Evolutionary conservation across 2,329 filamentous ascomycete genomes (phyloP).

Genomic region (Pseudomassariella vexata): DNA sequence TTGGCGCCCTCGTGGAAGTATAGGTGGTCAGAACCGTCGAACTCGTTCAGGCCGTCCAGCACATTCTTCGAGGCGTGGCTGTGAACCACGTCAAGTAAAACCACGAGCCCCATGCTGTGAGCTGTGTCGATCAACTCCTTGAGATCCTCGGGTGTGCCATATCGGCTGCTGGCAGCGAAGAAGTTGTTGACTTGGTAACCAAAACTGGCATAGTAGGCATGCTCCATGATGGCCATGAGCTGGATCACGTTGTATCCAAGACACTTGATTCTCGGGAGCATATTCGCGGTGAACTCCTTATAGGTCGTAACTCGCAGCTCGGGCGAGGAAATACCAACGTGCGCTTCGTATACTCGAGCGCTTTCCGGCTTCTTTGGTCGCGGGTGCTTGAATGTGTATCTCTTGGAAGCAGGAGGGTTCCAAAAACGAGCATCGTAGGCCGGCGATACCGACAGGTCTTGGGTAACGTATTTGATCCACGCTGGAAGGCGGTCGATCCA

Average conservation of each 20-base stretch:
- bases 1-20: conserved; percentile 89
- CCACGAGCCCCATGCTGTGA: conserved; percentile 82
- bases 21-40: conserved; percentile 89
- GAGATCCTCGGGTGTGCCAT: conserved; percentile 86
- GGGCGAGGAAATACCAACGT: conserved; percentile 92
- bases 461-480: conserved; percentile 97
- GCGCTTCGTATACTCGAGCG: conserved; percentile 95
- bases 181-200: conserved; percentile 99
- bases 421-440: conserved; percentile 95
- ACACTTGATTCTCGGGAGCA: conserved; percentile 83
- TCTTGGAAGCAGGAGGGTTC: conserved; percentile 76
- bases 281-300: conserved; percentile 92
- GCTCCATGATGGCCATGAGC: conserved; percentile 98
- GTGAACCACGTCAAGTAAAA: conserved; percentile 93
- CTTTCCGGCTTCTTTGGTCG: conserved; percentile 79
- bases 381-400: conserved; percentile 78
- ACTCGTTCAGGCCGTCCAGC: conserved; percentile 88
- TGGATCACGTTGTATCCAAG: conserved; percentile 97
- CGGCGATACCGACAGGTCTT: conserved; percentile 83
- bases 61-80: conserved; percentile 98
- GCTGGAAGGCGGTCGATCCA: conserved; percentile 83
- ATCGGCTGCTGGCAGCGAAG: conserved; percentile 94
- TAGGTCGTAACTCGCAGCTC: conserved; percentile 87
- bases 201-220: conserved; percentile 98
- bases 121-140: conserved; percentile 96